phyloP scores from a whole-genome alignment of 2,329 filamentous ascomycete genomes.

The Diaporthe ampelina region DNA sequence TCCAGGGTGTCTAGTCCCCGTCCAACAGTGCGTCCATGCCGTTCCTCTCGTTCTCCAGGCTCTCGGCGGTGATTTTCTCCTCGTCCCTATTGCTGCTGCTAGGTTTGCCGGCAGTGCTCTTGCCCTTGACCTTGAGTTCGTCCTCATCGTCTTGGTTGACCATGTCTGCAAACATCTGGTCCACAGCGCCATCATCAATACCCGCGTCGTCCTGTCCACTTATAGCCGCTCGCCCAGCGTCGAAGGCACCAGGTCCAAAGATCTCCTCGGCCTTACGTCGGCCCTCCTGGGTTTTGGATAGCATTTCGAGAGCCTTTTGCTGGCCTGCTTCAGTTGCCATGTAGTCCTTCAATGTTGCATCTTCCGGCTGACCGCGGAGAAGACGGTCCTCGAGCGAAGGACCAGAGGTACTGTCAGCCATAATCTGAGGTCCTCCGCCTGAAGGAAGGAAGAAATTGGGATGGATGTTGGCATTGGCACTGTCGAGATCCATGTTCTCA shows the following conservation, averaged over 20 bases:
- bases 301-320: conserved; percentile 66
- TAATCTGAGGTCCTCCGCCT: conserved; percentile 58
- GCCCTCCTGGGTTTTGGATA: conserved; percentile 64
- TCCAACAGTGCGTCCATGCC: conserved; percentile 62
- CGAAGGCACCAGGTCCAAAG: conserved; percentile 66
- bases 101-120: conserved; percentile 39
- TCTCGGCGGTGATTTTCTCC: conserved; percentile 55
- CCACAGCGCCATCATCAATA: conserved; percentile 61
- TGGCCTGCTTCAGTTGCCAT: conserved; percentile 59
- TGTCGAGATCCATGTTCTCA: conserved; percentile 58
- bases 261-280: conserved; percentile 65
- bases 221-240: neutral
- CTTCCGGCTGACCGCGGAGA: conserved; percentile 56
- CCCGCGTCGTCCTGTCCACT: conserved; percentile 43
- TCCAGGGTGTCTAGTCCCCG: conserved; percentile 50
- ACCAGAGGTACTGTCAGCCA: conserved; percentile 55
- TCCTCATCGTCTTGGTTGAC: conserved; percentile 67
- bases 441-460: conserved; percentile 58
- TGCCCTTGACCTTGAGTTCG: conserved; percentile 52
- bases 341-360: conserved; percentile 61
- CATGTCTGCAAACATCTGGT: conserved; percentile 70
- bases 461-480: conserved; percentile 52
- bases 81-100: conserved; percentile 10
- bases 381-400: conserved; percentile 65
- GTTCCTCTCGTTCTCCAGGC: conserved; percentile 61